Evolutionary conservation across 208 protist genomes (phyloP).

Genomic region (Crithidia fasciculata): DNA sequence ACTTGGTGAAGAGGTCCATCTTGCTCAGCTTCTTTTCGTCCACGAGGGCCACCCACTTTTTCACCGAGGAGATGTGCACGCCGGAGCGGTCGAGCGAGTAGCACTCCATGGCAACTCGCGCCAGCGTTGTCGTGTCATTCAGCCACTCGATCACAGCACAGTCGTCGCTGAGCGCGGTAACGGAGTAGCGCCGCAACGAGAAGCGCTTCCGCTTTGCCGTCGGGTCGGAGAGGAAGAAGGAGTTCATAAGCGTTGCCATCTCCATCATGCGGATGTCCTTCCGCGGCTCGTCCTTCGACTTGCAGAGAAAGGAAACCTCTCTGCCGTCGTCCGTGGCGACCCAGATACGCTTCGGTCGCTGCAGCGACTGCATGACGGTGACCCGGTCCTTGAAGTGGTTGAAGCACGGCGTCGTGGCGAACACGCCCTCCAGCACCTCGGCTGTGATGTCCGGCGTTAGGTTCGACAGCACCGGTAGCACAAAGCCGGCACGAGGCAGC

Average conservation of each 20-base stretch:
- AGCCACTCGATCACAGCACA: conserved; percentile 97
- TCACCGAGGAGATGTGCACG: conserved; percentile 64
- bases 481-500: conserved; percentile 49
- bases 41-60: conserved; percentile 70
- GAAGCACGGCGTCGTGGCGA: conserved; percentile 71
- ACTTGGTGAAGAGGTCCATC: conserved; percentile 71
- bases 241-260: conserved; percentile 94
- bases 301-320: conserved; percentile 90
- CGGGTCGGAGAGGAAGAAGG: conserved; percentile 84
- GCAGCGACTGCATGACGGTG: conserved; percentile 87
- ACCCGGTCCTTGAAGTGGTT: conserved; percentile 72
- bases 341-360: conserved; percentile 93
- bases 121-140: conserved; percentile 82
- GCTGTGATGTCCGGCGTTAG: conserved; percentile 65
- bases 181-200: conserved; percentile 83
- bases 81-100: conserved; percentile 79
- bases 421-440: conserved; percentile 39
- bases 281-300: conserved; percentile 93
- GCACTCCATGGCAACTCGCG: conserved; percentile 75
- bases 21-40: conserved; percentile 66
- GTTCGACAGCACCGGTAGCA: conserved; percentile 78
- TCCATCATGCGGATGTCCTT: conserved; percentile 98
- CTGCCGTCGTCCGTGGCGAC: conserved; percentile 79
- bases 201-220: conserved; percentile 86
- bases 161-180: conserved; percentile 91